Conservation (phyloP, 495 filamentous ascomycete species). For the Aspergillus ostianus region DNA sequence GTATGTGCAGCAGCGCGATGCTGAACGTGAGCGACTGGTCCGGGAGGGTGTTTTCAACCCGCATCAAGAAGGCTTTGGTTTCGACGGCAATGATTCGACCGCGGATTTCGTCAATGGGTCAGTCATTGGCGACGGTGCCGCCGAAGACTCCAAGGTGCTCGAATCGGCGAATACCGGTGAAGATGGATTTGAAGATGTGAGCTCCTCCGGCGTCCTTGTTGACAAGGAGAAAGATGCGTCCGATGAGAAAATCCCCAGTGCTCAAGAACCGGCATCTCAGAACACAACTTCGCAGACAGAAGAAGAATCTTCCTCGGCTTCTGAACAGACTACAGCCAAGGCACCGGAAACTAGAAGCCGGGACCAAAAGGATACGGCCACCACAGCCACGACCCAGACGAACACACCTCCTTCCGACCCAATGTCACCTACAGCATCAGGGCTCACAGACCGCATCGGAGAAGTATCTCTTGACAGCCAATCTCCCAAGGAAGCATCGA, state of each 20-base stretch:
- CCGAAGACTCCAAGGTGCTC: constrained; percentile 52
- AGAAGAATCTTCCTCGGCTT: background rate
- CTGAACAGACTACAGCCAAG: constrained; percentile 19
- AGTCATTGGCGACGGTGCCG: constrained; percentile 34
- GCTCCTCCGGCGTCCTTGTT: constrained; percentile 61
- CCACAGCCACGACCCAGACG: background rate
- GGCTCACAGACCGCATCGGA: constrained; percentile 50
- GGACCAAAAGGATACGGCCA: constrained; percentile 4
- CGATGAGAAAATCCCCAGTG: constrained; percentile 22
- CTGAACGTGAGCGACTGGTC: constrained; percentile 74
- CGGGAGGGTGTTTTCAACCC: constrained; percentile 57
- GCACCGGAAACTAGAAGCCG: constrained; percentile 22
- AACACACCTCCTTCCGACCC: constrained; percentile 28
- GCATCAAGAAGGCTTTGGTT: constrained; percentile 38
- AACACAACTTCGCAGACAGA: constrained; percentile 5
- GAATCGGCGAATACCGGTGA: constrained; percentile 73
- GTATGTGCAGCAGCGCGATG: constrained; percentile 76
- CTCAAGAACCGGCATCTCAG: constrained; percentile 12
- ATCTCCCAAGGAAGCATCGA: constrained; percentile 10
- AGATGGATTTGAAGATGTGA: constrained; percentile 93
- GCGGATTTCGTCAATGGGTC: constrained; percentile 41
- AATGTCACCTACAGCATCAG: constrained; percentile 48
- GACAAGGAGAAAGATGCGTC: constrained; percentile 57
- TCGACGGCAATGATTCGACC: constrained; percentile 52
- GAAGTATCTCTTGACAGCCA: constrained; percentile 48